Evolutionary conservation across 306 rosid genomes (phyloP), one percentile per base, ranked within the genome.

Genomic region (Castanopsis chinensis): DNA sequence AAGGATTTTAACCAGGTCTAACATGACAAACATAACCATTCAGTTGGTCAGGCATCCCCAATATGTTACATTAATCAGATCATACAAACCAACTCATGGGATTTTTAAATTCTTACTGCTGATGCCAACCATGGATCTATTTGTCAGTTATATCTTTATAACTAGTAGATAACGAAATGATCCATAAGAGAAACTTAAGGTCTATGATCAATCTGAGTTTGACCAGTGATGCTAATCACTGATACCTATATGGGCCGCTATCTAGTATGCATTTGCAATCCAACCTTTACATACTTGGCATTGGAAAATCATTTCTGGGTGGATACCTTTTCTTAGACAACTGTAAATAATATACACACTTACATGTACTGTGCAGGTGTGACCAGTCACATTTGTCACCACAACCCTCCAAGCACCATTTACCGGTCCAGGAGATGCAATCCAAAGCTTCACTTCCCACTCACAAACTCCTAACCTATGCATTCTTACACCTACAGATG

Each of bases 391-490:
- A 79, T 95, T 95, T 78, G 95, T 93, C 67, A 95, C 99, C 59
- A 91, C 86, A 75, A 93, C 88, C 88, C 99, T 92, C 99, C 99
- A 95, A 78, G 96, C 89, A 83, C 93, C 94, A 83, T 92, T 90
- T 45, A 89, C 97, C 81, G 75, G 91, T 67, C 96, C 96, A 83
- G 85, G 78, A 49, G 94, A 89, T 76, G 90, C 78, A 67, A 95
- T 82, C 97, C 96, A 93, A 75, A 95, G 91, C 89, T 95, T 95
- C 85, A 93, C 92, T 93, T 95, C 99, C 99, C 98, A 95, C 73
- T 87, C 96, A 82, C 89, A 88, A 65, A 95, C 97, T 23, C 97
- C 97, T 83, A 95, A 90, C 84, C 91, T 91, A 77, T 95, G 97
- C 99, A 95, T 95, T 89, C 96, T 93, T 51, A 93, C 98, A 56